A percentile compares a stretch with the other conserved stretches of the same genome.
Evolutionary conservation across 129 eudicot genomes (phyloP).

Genomic region (Flaveria ramosissima): DNA sequence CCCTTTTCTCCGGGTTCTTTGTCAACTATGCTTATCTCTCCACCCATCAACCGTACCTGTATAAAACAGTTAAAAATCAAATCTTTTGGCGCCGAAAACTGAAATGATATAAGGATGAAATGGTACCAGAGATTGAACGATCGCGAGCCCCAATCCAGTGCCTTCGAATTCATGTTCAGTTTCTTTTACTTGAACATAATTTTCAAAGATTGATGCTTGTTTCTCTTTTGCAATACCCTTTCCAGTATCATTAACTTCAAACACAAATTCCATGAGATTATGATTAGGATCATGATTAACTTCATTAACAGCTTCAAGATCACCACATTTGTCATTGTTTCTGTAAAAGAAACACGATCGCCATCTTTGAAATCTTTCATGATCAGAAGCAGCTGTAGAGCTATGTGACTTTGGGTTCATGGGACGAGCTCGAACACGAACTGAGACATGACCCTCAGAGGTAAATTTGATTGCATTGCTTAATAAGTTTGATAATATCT

Average conservation of each 20-base stretch:
- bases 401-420: constrained; percentile 40
- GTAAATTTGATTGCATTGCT: constrained; percentile 89
- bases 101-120: neutral
- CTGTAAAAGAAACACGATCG: constrained; percentile 31
- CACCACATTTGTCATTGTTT: constrained; percentile 15
- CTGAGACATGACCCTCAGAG: constrained; percentile 62
- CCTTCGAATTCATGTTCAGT: constrained; percentile 49
- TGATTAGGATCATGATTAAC: constrained; percentile 39
- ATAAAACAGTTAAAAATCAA: neutral
- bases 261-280: constrained; percentile 58
- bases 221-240: constrained; percentile 86
- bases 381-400: constrained; percentile 32
- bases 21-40: constrained; percentile 74
- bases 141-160: constrained; percentile 84
- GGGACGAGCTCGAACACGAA: constrained; percentile 62
- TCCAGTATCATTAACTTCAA: constrained; percentile 85
- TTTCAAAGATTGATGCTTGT: constrained; percentile 59
- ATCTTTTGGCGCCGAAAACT: neutral
- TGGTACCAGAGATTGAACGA: constrained; percentile 79
- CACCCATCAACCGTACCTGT: constrained; percentile 83
- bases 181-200: constrained; percentile 81
- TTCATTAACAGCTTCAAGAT: constrained; percentile 18
- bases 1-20: constrained; percentile 66
- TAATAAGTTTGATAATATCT: constrained; percentile 64
- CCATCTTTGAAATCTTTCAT: constrained; percentile 25